Base-by-base conservation (phyloP, 805 yeast species). In the Lipomyces kockii region DNA sequence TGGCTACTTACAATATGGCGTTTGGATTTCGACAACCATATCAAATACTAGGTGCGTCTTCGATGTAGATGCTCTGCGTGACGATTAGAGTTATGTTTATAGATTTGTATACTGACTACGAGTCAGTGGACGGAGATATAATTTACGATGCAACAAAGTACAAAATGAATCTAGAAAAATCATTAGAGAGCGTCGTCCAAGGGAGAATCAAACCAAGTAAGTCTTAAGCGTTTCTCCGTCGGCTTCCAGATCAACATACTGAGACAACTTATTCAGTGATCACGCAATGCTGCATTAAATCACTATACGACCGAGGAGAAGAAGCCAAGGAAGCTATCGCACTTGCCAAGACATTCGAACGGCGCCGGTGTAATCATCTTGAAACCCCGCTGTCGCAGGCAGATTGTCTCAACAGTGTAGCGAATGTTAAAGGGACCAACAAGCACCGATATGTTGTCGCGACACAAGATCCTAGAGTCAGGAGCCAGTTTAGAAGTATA, bases 21-120 rank as follows among this genome's bases (percentile, higher is more conserved):
- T 95, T 94, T 84, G 90, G 90, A 74, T 95, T 95, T 83, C 86
- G 97, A 77, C 92, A 90, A 71, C 99, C 99, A 2, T 93, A 90
- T 73, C 99, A 95, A 80, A 89, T 92, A 32, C 78, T 94, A 34
- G 71, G 74, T 72, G 58, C 6, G 68, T 22, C 3, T 37, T 17
- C 17, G n/a, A 6, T 14, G 5, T 20, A 12, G 32, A 12, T 17
- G 20, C 46, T n/a, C 29, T 12, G 7, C 46, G 22, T 9, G 35
- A 49, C 17, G 27, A 14, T n/a, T 14, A 2, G 27, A 27, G 25
- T 49, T 14, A 22, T 39, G 8, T 20, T 22, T 17, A 5, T 27
- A 14, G 60, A 53, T 37, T 25, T 32, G 55, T 11, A 43, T 25
- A n/a, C 25, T 14, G 29, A 25, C 34, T 22, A 52, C 20, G 11